Evolutionary conservation across 371 early-diverging fungal species (phyloP), one percentile per base, ranked within the genome.

Genomic region (Gilbertella persicaria): DNA sequence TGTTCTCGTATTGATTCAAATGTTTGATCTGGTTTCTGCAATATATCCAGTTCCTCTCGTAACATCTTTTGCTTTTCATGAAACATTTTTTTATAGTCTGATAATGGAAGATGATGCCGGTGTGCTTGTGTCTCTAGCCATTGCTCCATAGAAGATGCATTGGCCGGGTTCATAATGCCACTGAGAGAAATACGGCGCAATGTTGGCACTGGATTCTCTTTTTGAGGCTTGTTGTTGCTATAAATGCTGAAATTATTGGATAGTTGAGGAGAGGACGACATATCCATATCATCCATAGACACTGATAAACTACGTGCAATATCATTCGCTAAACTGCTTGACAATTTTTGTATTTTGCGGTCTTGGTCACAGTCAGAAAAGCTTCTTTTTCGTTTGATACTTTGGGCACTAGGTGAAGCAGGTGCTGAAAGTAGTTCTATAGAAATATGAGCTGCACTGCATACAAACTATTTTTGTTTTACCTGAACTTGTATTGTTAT

Each of bases 271-370:
- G 33, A 28, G 0, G 37, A 16, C 2, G 55, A 13, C 45, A 41
- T 51, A 38, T 61, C 53, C 0, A 57, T 41, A 55, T 62, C 56
- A 16, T 49, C 57, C 28, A 48, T 41, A 1, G 54, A 50, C n/a
- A 77, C 52, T 0, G 74, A 64, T 26, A 77, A 33, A 44, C 70
- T 67, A 9, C 74, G 67, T 14, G 74, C 78, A 45, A 77, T 67
- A 37, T 77, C 71, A 20, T 77, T 73, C 24, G 74, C 78, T 19
- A 77, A 45, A 35, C 37, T 71, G 13, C 58, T 53, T 1, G 78
- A 73, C 10, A 77, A 25, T n/a, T 62, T 63, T 48, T 71, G 69
- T 58, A 69, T 51, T 46, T 77, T 77, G 12, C 72, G 58, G 44
- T 77, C 74, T 17, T 66, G 61, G 13, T 48, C 54, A 38, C 53